phyloP scores from a whole-genome alignment of 2,329 filamentous ascomycete genomes.

The Chalaropsis thielavioides region DNA sequence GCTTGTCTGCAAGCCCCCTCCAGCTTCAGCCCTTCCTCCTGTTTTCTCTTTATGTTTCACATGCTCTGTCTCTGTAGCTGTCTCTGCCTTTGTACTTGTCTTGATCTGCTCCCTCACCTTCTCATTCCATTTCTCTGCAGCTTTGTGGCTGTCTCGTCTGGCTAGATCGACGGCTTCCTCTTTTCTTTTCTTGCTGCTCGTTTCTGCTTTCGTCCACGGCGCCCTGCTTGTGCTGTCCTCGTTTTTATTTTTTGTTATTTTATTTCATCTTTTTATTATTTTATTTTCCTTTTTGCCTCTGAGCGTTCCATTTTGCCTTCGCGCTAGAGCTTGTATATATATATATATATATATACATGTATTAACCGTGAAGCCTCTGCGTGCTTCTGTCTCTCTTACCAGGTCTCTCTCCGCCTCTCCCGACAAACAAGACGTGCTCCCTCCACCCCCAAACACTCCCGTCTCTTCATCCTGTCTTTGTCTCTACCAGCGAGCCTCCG shows the following conservation, averaged over 20 bases:
- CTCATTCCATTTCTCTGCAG: not conserved
- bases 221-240: not conserved
- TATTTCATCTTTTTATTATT: not conserved
- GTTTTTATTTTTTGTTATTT: not conserved
- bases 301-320: not conserved
- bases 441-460: not conserved
- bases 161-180: not conserved
- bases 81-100: not conserved
- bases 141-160: not conserved
- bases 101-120: slow-evolving; percentile 3
- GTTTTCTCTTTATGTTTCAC: not conserved
- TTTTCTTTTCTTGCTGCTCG: not conserved
- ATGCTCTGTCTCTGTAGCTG: not conserved
- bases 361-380: not conserved
- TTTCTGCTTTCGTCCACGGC: not conserved
- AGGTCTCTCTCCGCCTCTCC: not conserved
- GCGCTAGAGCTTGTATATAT: not conserved
- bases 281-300: not conserved
- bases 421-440: not conserved
- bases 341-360: too few species aligned
- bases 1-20: not conserved
- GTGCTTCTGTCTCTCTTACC: not conserved
- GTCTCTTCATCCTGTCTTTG: not conserved
- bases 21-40: not conserved
- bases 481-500: not conserved